Evolutionary conservation across 768 basidiomycete genomes (phyloP).

Genomic region (Galerina marginata): DNA sequence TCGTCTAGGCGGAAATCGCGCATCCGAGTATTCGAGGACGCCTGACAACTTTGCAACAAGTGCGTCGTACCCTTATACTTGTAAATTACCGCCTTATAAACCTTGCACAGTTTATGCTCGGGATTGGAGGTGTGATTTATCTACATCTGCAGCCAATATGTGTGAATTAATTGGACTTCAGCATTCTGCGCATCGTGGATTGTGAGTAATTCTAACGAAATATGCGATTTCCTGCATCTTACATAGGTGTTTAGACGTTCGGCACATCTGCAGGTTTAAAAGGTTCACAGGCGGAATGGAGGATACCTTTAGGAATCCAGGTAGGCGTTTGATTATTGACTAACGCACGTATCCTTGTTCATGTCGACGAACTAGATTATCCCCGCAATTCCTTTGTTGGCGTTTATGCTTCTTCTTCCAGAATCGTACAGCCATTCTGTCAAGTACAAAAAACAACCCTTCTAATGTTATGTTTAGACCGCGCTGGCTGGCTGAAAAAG

Average conservation of each 20-base stretch:
- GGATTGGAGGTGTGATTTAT: constrained; percentile 42
- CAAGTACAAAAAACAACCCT: not conserved
- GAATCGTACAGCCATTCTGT: constrained; percentile 41
- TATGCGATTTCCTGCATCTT: not conserved
- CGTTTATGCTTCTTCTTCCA: constrained; percentile 56
- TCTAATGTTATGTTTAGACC: constrained; percentile 29
- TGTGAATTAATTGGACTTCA: constrained; percentile 4
- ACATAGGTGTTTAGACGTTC: constrained; percentile 35
- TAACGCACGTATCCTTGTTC: too few relatives aligned
- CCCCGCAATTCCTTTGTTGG: constrained; percentile 52
- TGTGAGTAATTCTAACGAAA: constrained; percentile 25
- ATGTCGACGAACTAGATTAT: constrained; percentile 33
- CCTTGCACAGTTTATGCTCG: constrained; percentile 46
- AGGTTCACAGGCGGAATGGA: constrained; percentile 50
- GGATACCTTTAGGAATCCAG: constrained; percentile 52
- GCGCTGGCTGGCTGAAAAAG: constrained; percentile 59
- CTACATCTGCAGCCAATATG: not conserved
- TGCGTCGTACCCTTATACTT: not conserved
- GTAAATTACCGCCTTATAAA: not conserved
- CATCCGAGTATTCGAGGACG: constrained; percentile 61
- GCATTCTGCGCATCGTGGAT: constrained; percentile 57
- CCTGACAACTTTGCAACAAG: constrained; percentile 56
- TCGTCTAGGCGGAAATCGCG: constrained; percentile 53
- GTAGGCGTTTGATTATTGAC: constrained; percentile 20
- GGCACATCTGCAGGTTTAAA: constrained; percentile 44